Evolutionary conservation across 495 filamentous ascomycete species (phyloP).

Genomic region (Penicillium lagena): DNA sequence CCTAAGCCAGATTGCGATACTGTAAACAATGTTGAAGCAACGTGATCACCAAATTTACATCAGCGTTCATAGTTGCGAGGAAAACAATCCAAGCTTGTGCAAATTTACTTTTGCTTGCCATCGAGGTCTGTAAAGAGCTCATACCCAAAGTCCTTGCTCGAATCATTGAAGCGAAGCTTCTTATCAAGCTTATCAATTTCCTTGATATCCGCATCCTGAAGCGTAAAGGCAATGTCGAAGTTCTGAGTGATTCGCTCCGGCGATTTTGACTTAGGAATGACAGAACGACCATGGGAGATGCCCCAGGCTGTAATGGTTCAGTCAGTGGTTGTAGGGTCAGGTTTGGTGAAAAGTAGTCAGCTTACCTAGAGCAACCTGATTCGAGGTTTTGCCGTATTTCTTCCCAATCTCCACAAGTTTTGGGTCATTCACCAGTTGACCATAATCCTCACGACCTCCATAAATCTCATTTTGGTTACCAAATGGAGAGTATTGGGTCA

Average conservation of each 20-base stretch:
- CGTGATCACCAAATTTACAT: no score
- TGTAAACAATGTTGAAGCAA: no score
- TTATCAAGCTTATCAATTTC: conserved; percentile 48
- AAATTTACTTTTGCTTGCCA: no score
- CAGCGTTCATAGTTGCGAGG: no score
- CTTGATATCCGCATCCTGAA: conserved; percentile 42
- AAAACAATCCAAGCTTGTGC: no score
- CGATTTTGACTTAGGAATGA: conserved; percentile 62
- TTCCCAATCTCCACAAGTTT: conserved; percentile 53
- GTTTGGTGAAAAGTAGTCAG: no score
- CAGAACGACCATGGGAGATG: conserved; percentile 52
- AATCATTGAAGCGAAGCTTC: conserved; percentile 57
- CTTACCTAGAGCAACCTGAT: conserved; percentile 54
- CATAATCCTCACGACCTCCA: conserved; percentile 35
- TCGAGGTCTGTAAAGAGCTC: conserved; percentile 57
- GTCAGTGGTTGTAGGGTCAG: background rate
- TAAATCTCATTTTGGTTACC: conserved; percentile 68
- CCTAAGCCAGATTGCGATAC: no score
- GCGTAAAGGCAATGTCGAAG: conserved; percentile 53
- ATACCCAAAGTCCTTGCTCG: conserved; percentile 45
- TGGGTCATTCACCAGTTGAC: conserved; percentile 55
- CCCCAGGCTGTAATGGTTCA: conserved; percentile 49
- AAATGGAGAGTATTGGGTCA: conserved; percentile 63
- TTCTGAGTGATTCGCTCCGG: conserved; percentile 48
- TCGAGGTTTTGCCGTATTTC: conserved; percentile 54